Evolutionary conservation across 2,329 filamentous ascomycete genomes (phyloP), one percentile per base, ranked within the genome.

Genomic region (Sclerotinia minor): DNA sequence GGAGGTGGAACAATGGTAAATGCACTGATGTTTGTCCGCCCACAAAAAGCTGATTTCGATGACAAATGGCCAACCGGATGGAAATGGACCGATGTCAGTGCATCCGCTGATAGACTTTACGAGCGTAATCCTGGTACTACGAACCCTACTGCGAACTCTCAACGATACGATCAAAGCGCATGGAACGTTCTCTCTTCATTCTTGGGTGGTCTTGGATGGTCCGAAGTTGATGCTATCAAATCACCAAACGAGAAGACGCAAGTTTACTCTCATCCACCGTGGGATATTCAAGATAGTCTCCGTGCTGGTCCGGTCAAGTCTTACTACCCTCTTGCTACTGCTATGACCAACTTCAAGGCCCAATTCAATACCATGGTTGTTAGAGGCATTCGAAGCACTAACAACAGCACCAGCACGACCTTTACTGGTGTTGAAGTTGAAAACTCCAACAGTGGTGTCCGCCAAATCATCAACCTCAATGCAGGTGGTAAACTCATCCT

Each of bases 291-390:
- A 45, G 79, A 87, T 57, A 88, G 87, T 67, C 85, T 89, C 76
- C 83, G 89, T 69, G 86, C 86, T 64, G 89, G 90, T 1, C 89
- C 89, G 13, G 81, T 92, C 74, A 86, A 85, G 13, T 90, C 89
- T 1, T 92, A 92, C 73, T 83, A 92, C 1, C 85, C 87, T 9
- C 82, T 83, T 13, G 88, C 88, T 2, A 80, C 82, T 58, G 79
- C 80, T 54, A 82, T 85, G 65, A 77, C 79, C 58, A 90, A 91
- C 80, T 92, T 92, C 79, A 82, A 84, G 67, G 79, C 92, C 45
- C 85, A 85, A 79, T 85, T 84, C 44, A 86, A 88, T 75, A 89
- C 88, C 5, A 83, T 85, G 55, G 88, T 90, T 26, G 83, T 84
- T 70, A 84, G 89, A 38, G 83, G 90, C 19, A 78, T 91, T n/a